Percentiles rank a stretch among this genome's conserved stretches.
Evolutionary conservation across 2,329 filamentous ascomycete genomes (phyloP).

Genomic region (Fusarium citri): DNA sequence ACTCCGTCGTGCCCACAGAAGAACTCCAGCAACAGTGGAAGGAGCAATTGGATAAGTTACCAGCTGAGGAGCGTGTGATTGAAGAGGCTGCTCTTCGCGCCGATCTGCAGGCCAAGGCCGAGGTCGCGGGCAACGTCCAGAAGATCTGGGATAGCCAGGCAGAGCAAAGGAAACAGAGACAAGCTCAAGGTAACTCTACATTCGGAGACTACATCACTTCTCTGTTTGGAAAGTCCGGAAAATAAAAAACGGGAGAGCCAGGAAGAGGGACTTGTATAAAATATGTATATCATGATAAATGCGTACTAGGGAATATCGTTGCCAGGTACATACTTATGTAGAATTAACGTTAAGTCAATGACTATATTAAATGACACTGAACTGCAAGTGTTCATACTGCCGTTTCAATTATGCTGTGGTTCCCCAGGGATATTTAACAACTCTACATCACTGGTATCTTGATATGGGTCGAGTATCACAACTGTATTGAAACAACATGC

Average conservation of each 20-base stretch:
- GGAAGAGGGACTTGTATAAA: constrained; percentile 32
- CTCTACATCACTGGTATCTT: background rate
- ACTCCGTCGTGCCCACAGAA: constrained; percentile 50
- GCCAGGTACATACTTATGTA: background rate
- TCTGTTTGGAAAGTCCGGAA: constrained; percentile 47
- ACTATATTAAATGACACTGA: background rate
- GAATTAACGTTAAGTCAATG: background rate
- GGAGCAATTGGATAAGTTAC: constrained; percentile 67
- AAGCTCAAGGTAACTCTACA: constrained; percentile 49
- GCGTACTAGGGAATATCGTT: too few species aligned
- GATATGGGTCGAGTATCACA: background rate
- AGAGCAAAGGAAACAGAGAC: constrained; percentile 63
- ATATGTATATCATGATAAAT: constrained; percentile 30
- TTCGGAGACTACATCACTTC: constrained; percentile 48
- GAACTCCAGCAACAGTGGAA: constrained; percentile 65
- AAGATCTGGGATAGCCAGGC: constrained; percentile 57
- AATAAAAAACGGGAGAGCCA: constrained; percentile 33
- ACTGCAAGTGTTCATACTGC: background rate
- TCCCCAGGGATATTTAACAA: background rate
- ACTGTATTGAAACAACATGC: background rate
- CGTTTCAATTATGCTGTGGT: background rate
- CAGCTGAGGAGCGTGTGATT: constrained; percentile 67
- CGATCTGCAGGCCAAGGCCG: constrained; percentile 69
- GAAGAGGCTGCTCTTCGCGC: constrained; percentile 74
- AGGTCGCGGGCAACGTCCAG: constrained; percentile 70